A percentile compares a stretch with the other conserved stretches of the same genome.
These are phyloP conservation scores for Gossypium gossypioides DNA, from an alignment of 441 rosid species.

Conservation along the genomic window DNA sequence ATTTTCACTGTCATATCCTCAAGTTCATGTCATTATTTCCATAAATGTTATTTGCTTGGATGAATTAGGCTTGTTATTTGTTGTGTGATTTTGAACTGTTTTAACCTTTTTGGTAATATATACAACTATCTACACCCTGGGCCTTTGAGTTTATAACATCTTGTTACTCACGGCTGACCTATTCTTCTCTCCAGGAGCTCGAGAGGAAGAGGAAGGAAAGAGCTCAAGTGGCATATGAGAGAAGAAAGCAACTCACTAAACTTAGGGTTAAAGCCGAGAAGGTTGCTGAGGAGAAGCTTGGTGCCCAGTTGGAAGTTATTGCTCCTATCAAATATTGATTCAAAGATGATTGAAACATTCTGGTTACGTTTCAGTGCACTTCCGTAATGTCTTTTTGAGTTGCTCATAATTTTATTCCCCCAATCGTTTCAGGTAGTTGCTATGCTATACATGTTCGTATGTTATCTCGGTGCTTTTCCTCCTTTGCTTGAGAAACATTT, in stretches of 20 bases:
- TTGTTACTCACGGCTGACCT: neutral
- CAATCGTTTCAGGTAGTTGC: constrained; percentile 4
- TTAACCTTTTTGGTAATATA: neutral
- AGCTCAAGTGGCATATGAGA: constrained; percentile 48
- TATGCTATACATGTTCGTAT: neutral
- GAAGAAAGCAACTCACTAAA: constrained; percentile 65
- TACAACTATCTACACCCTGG: neutral
- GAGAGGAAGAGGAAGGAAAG: constrained; percentile 74
- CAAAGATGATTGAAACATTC: neutral
- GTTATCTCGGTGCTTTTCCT: neutral
- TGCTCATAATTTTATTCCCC: neutral
- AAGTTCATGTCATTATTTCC: neutral
- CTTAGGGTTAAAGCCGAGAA: constrained; percentile 63
- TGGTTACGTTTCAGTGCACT: neutral
- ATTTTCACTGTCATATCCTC: neutral
- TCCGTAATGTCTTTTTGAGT: neutral
- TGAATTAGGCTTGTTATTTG: neutral
- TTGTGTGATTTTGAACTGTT: neutral
- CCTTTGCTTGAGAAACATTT: neutral
- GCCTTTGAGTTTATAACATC: neutral
- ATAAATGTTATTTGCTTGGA: neutral
- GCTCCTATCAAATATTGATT: constrained; percentile 54
- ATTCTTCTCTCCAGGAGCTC: constrained; percentile 35
- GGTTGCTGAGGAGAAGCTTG: constrained; percentile 66
- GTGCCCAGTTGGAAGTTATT: constrained; percentile 52